Conservation (phyloP, 108 stramenopile species). For the Skeletonema menzelii region DNA sequence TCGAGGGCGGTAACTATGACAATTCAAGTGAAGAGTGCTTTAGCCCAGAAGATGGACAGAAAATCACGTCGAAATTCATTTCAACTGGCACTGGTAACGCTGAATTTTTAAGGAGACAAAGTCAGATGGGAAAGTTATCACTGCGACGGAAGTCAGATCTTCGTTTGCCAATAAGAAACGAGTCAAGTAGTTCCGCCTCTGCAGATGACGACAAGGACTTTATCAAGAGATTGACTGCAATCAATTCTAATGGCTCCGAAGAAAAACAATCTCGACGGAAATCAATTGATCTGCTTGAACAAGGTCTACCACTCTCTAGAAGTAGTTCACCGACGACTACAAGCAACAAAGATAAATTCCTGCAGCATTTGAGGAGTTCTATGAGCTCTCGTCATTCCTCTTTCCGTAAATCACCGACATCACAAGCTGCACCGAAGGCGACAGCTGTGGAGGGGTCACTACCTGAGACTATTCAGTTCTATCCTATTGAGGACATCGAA, state of each 20-base stretch:
- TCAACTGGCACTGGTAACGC: neutral
- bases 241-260: neutral
- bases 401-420: neutral
- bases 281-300: neutral
- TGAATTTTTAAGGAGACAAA: neutral
- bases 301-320: neutral
- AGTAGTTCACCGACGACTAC: neutral
- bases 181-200: neutral
- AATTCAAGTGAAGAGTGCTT: neutral
- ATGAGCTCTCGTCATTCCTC: neutral
- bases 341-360: constrained; percentile 2
- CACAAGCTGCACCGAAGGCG: neutral
- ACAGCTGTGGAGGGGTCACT: neutral
- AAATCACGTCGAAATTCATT: neutral
- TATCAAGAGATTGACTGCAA: neutral
- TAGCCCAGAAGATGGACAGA: neutral
- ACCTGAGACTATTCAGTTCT: neutral
- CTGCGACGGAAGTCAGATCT: neutral
- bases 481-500: neutral
- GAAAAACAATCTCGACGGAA: neutral
- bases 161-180: neutral
- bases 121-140: neutral
- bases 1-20: neutral
- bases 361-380: neutral
- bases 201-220: neutral